phyloP scores from a whole-genome alignment of 495 filamentous ascomycete species.

The Lepraria neglecta region DNA sequence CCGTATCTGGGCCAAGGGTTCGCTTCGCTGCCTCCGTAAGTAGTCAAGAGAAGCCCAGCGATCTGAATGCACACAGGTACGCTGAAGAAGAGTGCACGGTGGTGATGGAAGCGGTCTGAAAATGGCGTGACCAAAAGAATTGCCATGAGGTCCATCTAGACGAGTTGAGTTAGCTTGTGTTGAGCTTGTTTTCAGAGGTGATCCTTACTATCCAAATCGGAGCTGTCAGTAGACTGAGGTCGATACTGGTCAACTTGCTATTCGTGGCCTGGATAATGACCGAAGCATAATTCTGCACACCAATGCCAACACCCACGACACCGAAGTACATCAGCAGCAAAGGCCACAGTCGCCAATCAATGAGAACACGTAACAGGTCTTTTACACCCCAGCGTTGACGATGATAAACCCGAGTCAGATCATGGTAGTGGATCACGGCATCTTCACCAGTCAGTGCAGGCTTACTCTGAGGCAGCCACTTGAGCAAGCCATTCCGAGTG shows the following conservation, averaged over 20 bases:
- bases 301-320: conserved; percentile 86
- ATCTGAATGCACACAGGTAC: conserved; percentile 72
- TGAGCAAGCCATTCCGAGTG: conserved; percentile 38
- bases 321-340: conserved; percentile 89
- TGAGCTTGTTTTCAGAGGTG: neutral
- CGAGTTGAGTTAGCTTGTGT: conserved; percentile 5
- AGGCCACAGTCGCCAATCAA: conserved; percentile 84
- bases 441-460: conserved; percentile 73
- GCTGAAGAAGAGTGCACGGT: conserved; percentile 79
- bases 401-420: conserved; percentile 75
- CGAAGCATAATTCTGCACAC: conserved; percentile 77
- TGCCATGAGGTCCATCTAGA: conserved; percentile 75
- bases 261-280: conserved; percentile 80
- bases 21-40: conserved; percentile 57
- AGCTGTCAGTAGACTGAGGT: conserved; percentile 75
- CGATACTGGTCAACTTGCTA: conserved; percentile 59
- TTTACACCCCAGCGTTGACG: conserved; percentile 59
- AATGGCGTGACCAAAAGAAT: conserved; percentile 81
- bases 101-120: conserved; percentile 77
- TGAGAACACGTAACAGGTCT: conserved; percentile 61
- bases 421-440: conserved; percentile 75
- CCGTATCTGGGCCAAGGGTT: conserved; percentile 82
- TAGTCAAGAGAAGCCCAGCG: conserved; percentile 69
- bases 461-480: conserved; percentile 56
- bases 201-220: conserved; percentile 81